Conservation (phyloP, 257 asterid genomes). For the Gentiana straminea region DNA sequence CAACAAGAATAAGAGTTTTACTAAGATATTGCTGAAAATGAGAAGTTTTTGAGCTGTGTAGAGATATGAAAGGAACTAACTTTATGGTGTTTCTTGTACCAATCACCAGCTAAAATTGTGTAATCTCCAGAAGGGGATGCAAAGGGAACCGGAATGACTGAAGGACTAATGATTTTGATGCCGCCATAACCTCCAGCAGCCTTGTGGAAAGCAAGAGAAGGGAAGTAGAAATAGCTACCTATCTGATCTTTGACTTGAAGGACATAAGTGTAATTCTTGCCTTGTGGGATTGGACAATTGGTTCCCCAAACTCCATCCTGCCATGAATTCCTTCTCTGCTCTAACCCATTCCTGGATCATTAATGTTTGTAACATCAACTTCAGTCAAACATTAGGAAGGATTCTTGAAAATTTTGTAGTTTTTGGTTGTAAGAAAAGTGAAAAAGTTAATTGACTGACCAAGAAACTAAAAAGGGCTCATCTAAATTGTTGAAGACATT, state of each 20-base stretch:
- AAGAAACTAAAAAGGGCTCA: constrained; percentile 49
- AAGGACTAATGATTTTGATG: constrained; percentile 13
- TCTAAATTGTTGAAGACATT: constrained; percentile 51
- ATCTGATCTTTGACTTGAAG: constrained; percentile 76
- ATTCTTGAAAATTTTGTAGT: too few species aligned
- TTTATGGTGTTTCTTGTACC: constrained; percentile 16
- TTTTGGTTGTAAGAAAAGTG: too few species aligned
- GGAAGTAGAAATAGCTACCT: constrained; percentile 47
- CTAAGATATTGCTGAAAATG: neutral
- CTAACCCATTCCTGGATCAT: constrained; percentile 27
- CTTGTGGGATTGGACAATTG: constrained; percentile 48
- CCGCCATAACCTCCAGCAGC: constrained; percentile 26
- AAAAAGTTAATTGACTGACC: constrained; percentile 12
- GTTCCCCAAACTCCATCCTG: constrained; percentile 53
- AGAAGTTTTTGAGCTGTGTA: neutral
- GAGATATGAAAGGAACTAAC: constrained; percentile 1
- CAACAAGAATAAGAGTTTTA: neutral
- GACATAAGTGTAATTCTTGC: constrained; percentile 33
- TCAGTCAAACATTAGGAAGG: too few species aligned
- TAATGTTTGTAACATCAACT: too few species aligned
- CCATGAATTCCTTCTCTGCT: constrained; percentile 73
- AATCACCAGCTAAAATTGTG: constrained; percentile 14
- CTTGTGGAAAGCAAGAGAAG: constrained; percentile 41
- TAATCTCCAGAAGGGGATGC: constrained; percentile 15
- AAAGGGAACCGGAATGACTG: constrained; percentile 18